Percentiles rank a stretch among this genome's conserved stretches.
Conservation (phyloP, 495 filamentous ascomycete species). For the Glonium stellatum region DNA sequence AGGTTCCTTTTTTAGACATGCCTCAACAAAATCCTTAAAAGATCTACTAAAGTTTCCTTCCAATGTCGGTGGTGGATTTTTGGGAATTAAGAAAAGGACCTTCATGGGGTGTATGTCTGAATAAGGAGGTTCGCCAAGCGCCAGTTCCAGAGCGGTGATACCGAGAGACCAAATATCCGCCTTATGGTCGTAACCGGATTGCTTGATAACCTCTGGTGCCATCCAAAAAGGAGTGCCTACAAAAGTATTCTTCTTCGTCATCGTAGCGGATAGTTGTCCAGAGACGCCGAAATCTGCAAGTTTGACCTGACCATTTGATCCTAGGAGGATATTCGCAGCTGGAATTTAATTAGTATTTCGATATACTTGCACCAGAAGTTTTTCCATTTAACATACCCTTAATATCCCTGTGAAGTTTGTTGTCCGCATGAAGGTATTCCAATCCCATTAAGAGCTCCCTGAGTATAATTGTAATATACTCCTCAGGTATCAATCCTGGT, state of each 20-base stretch:
- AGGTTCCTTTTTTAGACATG: slow-evolving; percentile 81
- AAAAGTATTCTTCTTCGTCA: slow-evolving; percentile 99
- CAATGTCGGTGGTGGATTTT: slow-evolving; percentile 77
- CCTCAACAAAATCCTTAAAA: slow-evolving; percentile 92
- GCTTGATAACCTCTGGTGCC: slow-evolving; percentile 98
- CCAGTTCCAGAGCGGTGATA: slow-evolving; percentile 91
- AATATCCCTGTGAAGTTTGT: slow-evolving; percentile 94
- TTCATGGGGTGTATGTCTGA: slow-evolving; percentile 99
- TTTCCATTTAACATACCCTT: slow-evolving; percentile 58
- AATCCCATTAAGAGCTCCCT: slow-evolving; percentile 82
- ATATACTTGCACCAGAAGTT: not conserved
- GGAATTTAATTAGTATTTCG: slow-evolving; percentile 22
- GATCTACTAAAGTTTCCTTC: slow-evolving; percentile 79
- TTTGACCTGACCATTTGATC: slow-evolving; percentile 88
- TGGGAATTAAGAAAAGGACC: slow-evolving; percentile 92
- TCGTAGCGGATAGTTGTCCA: slow-evolving; percentile 94
- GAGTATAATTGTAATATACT: slow-evolving; percentile 90
- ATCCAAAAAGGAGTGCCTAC: slow-evolving; percentile 99
- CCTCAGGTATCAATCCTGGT: slow-evolving; percentile 83
- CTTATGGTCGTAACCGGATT: slow-evolving; percentile 96
- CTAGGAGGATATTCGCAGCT: slow-evolving; percentile 88
- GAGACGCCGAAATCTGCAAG: slow-evolving; percentile 97
- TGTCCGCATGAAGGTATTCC: slow-evolving; percentile 88
- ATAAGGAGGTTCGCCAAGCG: slow-evolving; percentile 89
- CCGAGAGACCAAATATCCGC: slow-evolving; percentile 99